These are phyloP conservation scores for Crinitomyces ghanaensis DNA, from an alignment of 805 yeast genomes.

Conservation along the genomic window DNA sequence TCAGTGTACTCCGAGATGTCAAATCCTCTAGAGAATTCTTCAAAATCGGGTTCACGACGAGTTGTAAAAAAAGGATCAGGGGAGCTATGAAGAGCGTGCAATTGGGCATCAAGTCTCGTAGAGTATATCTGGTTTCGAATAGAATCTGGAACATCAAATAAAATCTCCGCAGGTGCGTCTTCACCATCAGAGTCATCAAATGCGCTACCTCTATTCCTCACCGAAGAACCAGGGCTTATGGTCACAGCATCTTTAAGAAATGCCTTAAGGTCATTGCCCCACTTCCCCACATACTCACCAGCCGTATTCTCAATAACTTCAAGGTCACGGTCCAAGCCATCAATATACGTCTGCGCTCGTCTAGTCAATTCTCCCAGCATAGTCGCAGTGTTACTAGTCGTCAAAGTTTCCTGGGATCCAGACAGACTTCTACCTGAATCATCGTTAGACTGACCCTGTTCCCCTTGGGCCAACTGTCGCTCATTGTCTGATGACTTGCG, in stretches of 20 bases:
- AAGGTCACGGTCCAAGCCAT: constrained; percentile 59
- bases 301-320: constrained; percentile 66
- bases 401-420: constrained; percentile 9
- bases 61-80: constrained; percentile 33
- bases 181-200: constrained; percentile 17
- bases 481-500: constrained; percentile 3
- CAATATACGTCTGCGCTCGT: constrained; percentile 53
- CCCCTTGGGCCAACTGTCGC: neutral
- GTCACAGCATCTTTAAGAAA: constrained; percentile 35
- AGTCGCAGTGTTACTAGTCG: constrained; percentile 5
- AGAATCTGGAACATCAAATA: constrained; percentile 35
- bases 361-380: constrained; percentile 24
- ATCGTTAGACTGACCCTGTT: neutral
- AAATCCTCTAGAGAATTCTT: constrained; percentile 29
- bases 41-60: constrained; percentile 26
- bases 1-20: constrained; percentile 37
- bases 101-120: constrained; percentile 52
- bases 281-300: constrained; percentile 42
- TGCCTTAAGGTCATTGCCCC: constrained; percentile 35
- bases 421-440: constrained; percentile 3
- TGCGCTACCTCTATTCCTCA: constrained; percentile 6
- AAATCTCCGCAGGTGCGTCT: constrained; percentile 30
- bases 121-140: constrained; percentile 30
- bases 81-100: constrained; percentile 42
- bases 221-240: constrained; percentile 18